Evolutionary conservation across 805 yeast species (phyloP).

Genomic region (Lipomyces mesembrius): DNA sequence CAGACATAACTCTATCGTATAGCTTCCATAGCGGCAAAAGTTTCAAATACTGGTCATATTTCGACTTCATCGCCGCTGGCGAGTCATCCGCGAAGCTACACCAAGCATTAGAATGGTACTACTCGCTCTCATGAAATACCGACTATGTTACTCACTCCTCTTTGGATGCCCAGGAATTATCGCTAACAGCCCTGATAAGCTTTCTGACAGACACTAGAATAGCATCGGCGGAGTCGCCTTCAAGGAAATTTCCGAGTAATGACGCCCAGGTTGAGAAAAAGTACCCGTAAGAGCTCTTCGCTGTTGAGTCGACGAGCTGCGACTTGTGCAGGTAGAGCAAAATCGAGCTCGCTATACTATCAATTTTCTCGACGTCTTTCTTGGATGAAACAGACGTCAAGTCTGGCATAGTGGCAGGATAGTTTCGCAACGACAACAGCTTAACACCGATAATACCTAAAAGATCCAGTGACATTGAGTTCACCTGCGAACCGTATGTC

Average conservation of each 20-base stretch:
- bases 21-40: slow-evolving; percentile 34
- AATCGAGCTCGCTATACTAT: slow-evolving; percentile 5
- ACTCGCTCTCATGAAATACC: too few relatives aligned
- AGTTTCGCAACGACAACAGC: slow-evolving; percentile 41
- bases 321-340: slow-evolving; percentile 35
- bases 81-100: slow-evolving; percentile 26
- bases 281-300: slow-evolving; percentile 24
- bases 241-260: slow-evolving; percentile 9
- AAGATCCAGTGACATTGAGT: slow-evolving; percentile 60
- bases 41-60: slow-evolving; percentile 29
- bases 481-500: slow-evolving; percentile 50
- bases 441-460: slow-evolving; percentile 64
- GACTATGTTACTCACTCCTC: slow-evolving; percentile 17
- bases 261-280: slow-evolving; percentile 25
- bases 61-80: slow-evolving; percentile 40
- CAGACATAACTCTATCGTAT: slow-evolving; percentile 59
- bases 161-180: slow-evolving; percentile 27
- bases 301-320: slow-evolving; percentile 22
- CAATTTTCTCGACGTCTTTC: slow-evolving; percentile 16
- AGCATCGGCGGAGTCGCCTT: slow-evolving; percentile 10
- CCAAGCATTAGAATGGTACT: background rate
- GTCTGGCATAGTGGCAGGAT: slow-evolving; percentile 1
- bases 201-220: slow-evolving; percentile 1
- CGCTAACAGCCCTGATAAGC: slow-evolving; percentile 17
- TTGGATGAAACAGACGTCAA: slow-evolving; percentile 1